Evolutionary conservation across 306 rosid species (phyloP), one percentile per base, ranked within the genome.

Genomic region (Notholithocarpus densiflorus): DNA sequence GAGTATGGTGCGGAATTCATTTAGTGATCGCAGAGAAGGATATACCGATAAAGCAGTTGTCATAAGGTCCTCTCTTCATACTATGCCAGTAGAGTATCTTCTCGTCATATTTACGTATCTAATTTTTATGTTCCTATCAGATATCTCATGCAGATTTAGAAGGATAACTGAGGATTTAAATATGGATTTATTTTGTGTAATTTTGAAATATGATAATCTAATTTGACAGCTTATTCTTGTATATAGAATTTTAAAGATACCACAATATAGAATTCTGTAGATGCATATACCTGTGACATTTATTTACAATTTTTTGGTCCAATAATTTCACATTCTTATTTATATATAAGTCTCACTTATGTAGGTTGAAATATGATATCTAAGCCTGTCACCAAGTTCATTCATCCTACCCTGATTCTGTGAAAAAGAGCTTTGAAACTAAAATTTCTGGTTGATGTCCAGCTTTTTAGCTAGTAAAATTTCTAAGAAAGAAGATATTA

Each of bases 11-110:
- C 93, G 98, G 75, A 89, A 65, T 83, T 87, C 98, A 84, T 95
- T 89, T 81, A 83, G 95, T 70, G 90, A 85, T 8, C 89, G 91
- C n/a, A 90, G 91, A 79, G 98, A 95, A 80, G 98, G 98, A 79
- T 91, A 95, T 78, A 92, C 97, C 0, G 94, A 92, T 82, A 95
- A 90, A 81, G 98, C 98, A 75, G 97, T 95, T 82, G 86, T 74
- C 68, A 83, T 92, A 86, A 95, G 98, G 98, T 93, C 72, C 64
- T 68, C 52, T 83, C 60, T 71, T 74, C 65, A 75, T 77, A n/a
- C 66, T 59, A 54, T 77, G 55, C 75, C 31, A 56, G 62, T n/a
- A 45, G 45, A 73, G 71, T 8, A 23, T 64, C 26, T 66, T 73
- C 32, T 76, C 24, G 71, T 20, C 31, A 24, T 62, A 69, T 31